Evolutionary conservation across 805 yeast species (phyloP).

Genomic region (Saccharomyces paradoxus): DNA sequence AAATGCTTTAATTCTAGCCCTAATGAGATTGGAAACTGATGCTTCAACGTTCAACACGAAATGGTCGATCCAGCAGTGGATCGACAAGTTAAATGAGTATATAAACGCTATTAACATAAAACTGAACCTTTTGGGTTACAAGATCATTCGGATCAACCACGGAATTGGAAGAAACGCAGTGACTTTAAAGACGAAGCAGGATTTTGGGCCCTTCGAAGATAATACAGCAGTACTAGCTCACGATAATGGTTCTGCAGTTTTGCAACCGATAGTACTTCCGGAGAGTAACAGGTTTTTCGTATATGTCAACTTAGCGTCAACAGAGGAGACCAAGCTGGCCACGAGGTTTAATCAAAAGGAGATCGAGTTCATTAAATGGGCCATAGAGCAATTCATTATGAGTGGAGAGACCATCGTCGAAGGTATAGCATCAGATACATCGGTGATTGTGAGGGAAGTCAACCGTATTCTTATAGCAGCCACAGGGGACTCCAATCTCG

Average conservation of each 20-base stretch:
- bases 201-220: not conserved
- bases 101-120: slow-evolving; percentile 18
- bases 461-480: slow-evolving; percentile 8
- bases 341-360: slow-evolving; percentile 22
- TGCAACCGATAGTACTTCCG: slow-evolving; percentile 1
- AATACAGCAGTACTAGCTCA: not conserved
- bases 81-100: slow-evolving; percentile 6
- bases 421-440: not conserved
- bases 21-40: slow-evolving; percentile 10
- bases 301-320: slow-evolving; percentile 19
- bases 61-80: slow-evolving; percentile 7
- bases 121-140: slow-evolving; percentile 16
- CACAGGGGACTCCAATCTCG: slow-evolving; percentile 1
- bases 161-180: slow-evolving; percentile 19
- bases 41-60: not conserved
- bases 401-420: not conserved
- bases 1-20: slow-evolving; percentile 12
- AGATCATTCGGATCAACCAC: slow-evolving; percentile 15
- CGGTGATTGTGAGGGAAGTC: slow-evolving; percentile 9
- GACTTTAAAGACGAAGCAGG: slow-evolving; percentile 2
- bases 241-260: not conserved
- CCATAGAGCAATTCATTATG: slow-evolving; percentile 13
- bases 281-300: slow-evolving; percentile 19
- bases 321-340: slow-evolving; percentile 23
- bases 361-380: slow-evolving; percentile 24